These are phyloP conservation scores for Aspergillus sp. DNA, from an alignment of 2,329 filamentous ascomycete species.

Conservation along the genomic window DNA sequence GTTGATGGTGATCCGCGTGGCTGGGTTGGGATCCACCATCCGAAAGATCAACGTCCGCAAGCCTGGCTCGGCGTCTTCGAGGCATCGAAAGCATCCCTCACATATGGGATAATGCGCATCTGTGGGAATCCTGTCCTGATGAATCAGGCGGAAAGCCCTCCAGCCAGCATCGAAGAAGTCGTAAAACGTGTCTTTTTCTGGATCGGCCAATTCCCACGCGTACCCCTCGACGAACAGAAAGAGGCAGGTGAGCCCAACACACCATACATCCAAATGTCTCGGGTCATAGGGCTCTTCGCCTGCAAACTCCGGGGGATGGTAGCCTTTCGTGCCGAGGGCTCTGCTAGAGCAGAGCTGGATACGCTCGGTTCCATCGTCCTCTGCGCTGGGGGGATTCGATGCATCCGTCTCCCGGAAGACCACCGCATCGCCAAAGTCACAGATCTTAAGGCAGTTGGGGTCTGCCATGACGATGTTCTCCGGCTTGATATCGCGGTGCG, in stretches of 20 bases:
- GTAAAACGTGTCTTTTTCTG: slow-evolving; percentile 53
- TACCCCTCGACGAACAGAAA: slow-evolving; percentile 57
- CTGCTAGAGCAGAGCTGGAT: slow-evolving; percentile 20
- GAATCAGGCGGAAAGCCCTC: no score
- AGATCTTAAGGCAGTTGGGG: slow-evolving; percentile 71
- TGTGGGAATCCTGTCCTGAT: no score
- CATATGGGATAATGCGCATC: no score
- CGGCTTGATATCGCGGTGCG: slow-evolving; percentile 86
- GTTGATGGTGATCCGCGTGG: slow-evolving; percentile 66
- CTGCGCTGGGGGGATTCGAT: slow-evolving; percentile 87
- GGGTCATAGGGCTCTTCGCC: slow-evolving; percentile 63
- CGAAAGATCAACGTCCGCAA: slow-evolving; percentile 71
- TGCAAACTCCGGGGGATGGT: no score
- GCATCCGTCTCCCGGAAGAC: slow-evolving; percentile 71
- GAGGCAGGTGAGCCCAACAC: slow-evolving; percentile 78
- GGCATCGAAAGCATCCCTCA: no score
- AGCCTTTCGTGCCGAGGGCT: no score
- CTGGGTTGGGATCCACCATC: slow-evolving; percentile 80
- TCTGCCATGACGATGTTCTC: slow-evolving; percentile 81
- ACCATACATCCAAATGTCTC: slow-evolving; percentile 81
- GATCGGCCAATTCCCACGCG: slow-evolving; percentile 72
- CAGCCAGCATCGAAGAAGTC: no score
- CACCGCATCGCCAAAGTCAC: slow-evolving; percentile 86
- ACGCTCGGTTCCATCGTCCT: slow-evolving; percentile 60
- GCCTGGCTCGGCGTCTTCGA: slow-evolving; percentile 51